phyloP scores from a whole-genome alignment of 805 yeast genomes.

The Candida dajiaensis region DNA sequence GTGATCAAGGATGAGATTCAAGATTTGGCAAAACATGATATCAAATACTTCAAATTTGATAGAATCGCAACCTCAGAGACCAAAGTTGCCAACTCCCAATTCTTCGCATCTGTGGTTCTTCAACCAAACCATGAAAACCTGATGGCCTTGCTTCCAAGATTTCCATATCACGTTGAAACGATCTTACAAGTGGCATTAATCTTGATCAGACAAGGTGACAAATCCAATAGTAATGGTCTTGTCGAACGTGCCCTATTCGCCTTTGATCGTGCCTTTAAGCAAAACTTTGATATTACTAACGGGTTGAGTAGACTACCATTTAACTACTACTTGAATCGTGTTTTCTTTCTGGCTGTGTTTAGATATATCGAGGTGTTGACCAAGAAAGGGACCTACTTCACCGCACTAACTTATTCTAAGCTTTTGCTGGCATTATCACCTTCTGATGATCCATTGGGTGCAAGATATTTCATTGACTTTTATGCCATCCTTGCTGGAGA shows the following conservation, averaged over 20 bases:
- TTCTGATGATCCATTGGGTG: conserved; percentile 79
- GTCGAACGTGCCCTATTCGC: conserved; percentile 74
- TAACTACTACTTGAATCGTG: conserved; percentile 69
- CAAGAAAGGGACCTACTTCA: conserved; percentile 68
- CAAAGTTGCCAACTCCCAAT: conserved; percentile 34
- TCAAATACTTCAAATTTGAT: conserved; percentile 52
- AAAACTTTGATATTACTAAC: conserved; percentile 49
- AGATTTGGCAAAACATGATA: conserved; percentile 36
- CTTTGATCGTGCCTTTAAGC: conserved; percentile 68
- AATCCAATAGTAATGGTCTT: conserved; percentile 62
- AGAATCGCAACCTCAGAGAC: conserved; percentile 29
- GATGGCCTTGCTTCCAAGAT: conserved; percentile 44
- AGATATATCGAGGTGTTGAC: conserved; percentile 65
- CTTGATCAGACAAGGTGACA: conserved; percentile 69
- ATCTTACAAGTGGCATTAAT: conserved; percentile 75
- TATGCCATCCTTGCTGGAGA: conserved; percentile 66
- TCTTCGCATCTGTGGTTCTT: conserved; percentile 59
- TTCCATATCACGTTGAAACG: conserved; percentile 74
- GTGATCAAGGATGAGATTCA: conserved; percentile 36
- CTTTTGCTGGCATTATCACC: conserved; percentile 65
- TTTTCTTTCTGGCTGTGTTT: conserved; percentile 67
- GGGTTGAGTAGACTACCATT: conserved; percentile 65
- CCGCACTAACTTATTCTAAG: conserved; percentile 75
- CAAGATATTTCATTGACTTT: conserved; percentile 74
- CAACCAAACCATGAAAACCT: conserved; percentile 78